Base-by-base conservation (phyloP, 306 rosid genomes). In the Vachellia pachyceras region DNA sequence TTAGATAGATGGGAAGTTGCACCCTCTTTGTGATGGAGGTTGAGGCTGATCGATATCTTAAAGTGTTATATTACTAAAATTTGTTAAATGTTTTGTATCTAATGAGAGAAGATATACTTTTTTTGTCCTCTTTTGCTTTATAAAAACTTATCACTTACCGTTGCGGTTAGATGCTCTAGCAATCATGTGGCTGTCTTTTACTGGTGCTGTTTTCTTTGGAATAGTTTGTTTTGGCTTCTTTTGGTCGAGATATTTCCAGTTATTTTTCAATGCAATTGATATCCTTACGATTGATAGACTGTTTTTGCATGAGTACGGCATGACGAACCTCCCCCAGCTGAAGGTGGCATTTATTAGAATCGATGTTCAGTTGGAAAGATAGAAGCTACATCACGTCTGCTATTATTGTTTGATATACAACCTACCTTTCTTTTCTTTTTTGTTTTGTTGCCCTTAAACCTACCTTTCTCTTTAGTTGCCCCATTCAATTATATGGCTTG, bases 1-100 rank as follows among this genome's bases (percentile, higher is more conserved):
- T 80, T 77, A 69, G 69, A 73, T 67, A 73, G 44, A 22, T 36
- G 46, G 74, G 80, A 77, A 73, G 76, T 75, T 22, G 49, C 66
- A 55, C 41, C 18, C 15, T 72, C 49, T 41, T 47, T 49, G 79
- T 77, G 52, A 42, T 1, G 3, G 63, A 67, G 73, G 77, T 68
- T 44, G 64, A 64, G 45, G 72, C 44, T 66, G 44, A 41, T 78
- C 61, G 13, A 15, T 69, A 71, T 49, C 42, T 58, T 41, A 36
- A 61, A 35, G 45, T 49, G 49, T 18, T 39, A 17, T 64, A 13
- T 52, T 39, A 13, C 41, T 15, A n/a, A 8, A 50, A 39, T 66
- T 75, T 65, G 42, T 75, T 12, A 46, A 79, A 77, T 81, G 55
- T 40, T 77, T 77, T 60, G 70, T 60, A 73, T 36, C 29, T 76